Percentiles rank a stretch among this genome's conserved stretches.
These are phyloP conservation scores for Cercophora newfieldiana DNA, from an alignment of 495 filamentous ascomycete species.

Conservation along the genomic window DNA sequence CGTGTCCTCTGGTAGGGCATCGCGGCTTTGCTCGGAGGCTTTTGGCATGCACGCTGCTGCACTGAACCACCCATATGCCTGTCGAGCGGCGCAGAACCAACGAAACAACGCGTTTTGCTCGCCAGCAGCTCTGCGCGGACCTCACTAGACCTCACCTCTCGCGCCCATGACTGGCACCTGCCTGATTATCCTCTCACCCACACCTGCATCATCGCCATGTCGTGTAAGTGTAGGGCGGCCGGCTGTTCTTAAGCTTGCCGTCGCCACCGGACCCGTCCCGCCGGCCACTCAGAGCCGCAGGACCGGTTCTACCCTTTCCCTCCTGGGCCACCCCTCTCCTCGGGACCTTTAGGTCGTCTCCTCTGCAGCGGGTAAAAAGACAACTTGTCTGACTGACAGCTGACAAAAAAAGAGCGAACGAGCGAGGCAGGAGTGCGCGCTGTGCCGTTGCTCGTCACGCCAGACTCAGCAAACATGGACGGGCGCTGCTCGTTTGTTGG, in stretches of 20 bases:
- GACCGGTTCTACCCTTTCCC: slow-evolving; percentile 4
- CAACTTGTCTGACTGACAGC: slow-evolving; percentile 12
- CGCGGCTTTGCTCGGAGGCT: too few relatives aligned
- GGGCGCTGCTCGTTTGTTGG: slow-evolving; percentile 5
- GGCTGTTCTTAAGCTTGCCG: slow-evolving; percentile 9
- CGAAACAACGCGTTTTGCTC: not conserved
- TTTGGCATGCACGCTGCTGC: not conserved
- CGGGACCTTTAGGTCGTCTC: not conserved
- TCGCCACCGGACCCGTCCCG: slow-evolving; percentile 4
- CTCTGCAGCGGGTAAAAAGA: slow-evolving; percentile 18
- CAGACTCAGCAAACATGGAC: not conserved
- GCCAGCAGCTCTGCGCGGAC: not conserved
- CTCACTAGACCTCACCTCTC: not conserved
- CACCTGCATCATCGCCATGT: not conserved
- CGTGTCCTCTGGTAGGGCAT: not conserved
- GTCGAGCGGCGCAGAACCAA: not conserved
- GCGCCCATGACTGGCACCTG: not conserved
- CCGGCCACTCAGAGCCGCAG: slow-evolving; percentile 22
- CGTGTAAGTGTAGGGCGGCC: not conserved
- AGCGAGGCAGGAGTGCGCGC: not conserved
- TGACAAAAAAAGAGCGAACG: slow-evolving; percentile 1
- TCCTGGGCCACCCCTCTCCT: slow-evolving; percentile 2
- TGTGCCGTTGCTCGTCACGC: slow-evolving; percentile 8
- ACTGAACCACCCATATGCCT: not conserved
- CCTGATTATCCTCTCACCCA: not conserved